These are phyloP conservation scores for Quercus ilex DNA, from an alignment of 306 rosid species.

Conservation along the genomic window DNA sequence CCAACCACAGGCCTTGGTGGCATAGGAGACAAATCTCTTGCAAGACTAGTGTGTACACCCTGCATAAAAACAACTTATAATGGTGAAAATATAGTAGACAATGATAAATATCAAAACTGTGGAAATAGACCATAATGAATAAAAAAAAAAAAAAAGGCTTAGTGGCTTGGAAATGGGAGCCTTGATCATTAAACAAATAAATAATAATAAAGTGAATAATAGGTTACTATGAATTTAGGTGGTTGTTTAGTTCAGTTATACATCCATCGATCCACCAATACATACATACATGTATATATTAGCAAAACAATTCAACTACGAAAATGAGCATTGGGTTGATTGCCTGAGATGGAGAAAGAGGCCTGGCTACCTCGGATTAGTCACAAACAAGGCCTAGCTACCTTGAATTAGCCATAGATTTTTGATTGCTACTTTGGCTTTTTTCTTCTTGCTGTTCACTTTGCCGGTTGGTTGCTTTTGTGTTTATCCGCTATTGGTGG, in stretches of 20 bases:
- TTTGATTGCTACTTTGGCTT: too few relatives aligned
- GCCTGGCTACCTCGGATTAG: too few relatives aligned
- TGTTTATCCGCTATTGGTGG: too few relatives aligned
- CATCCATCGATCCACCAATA: not conserved
- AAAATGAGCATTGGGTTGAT: too few relatives aligned
- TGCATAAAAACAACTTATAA: conserved; percentile 23
- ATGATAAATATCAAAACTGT: not conserved
- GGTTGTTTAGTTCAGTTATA: not conserved
- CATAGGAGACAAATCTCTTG: conserved; percentile 38
- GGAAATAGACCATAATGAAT: not conserved
- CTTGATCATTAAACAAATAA: not conserved
- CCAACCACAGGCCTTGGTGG: conserved; percentile 35
- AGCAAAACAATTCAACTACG: not conserved
- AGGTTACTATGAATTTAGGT: not conserved
- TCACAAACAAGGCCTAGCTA: too few relatives aligned
- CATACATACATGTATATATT: not conserved
- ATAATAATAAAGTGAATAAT: not conserved
- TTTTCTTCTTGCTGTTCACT: too few relatives aligned
- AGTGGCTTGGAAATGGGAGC: not conserved
- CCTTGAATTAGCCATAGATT: too few relatives aligned
- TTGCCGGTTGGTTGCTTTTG: too few relatives aligned
- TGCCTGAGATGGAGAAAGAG: too few relatives aligned
- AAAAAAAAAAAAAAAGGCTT: not conserved
- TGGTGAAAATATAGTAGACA: conserved; percentile 5
- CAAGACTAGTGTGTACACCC: conserved; percentile 43